phyloP scores from a whole-genome alignment of 768 basidiomycete species.

The Pisolithus microcarpus region DNA sequence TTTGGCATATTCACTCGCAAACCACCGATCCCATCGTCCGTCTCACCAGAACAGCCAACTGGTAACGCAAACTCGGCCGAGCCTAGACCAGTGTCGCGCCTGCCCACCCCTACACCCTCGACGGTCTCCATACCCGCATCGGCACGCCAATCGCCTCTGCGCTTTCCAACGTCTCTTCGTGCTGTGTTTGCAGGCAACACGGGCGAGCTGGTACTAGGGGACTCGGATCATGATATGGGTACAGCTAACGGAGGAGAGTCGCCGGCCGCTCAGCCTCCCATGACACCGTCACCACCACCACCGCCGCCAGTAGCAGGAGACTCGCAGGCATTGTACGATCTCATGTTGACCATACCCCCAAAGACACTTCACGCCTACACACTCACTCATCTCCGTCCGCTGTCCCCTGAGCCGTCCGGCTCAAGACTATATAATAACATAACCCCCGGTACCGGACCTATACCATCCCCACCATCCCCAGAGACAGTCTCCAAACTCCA shows the following conservation, averaged over 20 bases:
- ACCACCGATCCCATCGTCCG: constrained; percentile 5
- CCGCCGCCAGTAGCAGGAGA: constrained; percentile 37
- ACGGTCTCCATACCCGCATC: constrained; percentile 31
- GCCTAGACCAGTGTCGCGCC: constrained; percentile 23
- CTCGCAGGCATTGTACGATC: constrained; percentile 37
- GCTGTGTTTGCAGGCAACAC: constrained; percentile 14
- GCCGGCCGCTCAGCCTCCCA: constrained; percentile 18
- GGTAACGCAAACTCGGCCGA: neutral
- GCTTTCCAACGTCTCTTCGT: constrained; percentile 10
- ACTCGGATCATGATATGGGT: constrained; percentile 4
- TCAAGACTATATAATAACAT: constrained; percentile 3
- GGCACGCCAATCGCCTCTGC: constrained; percentile 18
- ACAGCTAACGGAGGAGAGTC: constrained; percentile 6
- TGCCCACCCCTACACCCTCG: constrained; percentile 48
- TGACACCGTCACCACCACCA: constrained; percentile 28
- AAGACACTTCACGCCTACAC: constrained; percentile 61
- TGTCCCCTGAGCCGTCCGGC: neutral
- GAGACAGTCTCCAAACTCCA: constrained; percentile 41
- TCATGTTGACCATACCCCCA: constrained; percentile 55
- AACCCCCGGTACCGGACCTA: constrained; percentile 7
- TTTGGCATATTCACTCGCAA: constrained; percentile 38
- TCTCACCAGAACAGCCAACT: constrained; percentile 3
- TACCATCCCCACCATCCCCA: constrained; percentile 23
- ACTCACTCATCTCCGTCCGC: constrained; percentile 39
- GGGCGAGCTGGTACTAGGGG: constrained; percentile 15